Percentiles rank a stretch among this genome's conserved stretches.
phyloP scores from a whole-genome alignment of 345 rosid genomes.

The Raphanus sativus region DNA sequence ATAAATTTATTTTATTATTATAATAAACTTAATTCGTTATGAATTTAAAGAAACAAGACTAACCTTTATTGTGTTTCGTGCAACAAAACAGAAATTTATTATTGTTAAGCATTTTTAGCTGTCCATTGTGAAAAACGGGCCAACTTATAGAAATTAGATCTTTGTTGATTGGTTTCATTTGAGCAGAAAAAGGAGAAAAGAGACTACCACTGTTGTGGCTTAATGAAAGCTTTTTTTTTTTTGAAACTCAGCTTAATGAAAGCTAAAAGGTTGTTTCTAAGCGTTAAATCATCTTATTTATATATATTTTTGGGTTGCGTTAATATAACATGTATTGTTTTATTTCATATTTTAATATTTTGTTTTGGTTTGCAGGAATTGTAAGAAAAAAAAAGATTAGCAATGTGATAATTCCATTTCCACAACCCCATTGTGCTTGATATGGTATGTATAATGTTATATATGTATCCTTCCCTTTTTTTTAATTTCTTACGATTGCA shows the following conservation, averaged over 20 bases:
- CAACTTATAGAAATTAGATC: conserved; percentile 9
- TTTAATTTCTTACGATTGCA: background rate
- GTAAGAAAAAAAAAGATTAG: background rate
- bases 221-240: background rate
- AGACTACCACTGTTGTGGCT: background rate
- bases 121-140: background rate
- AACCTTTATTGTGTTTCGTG: background rate
- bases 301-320: background rate
- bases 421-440: background rate
- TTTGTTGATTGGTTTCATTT: conserved; percentile 24
- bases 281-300: background rate
- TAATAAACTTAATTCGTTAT: background rate
- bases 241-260: background rate
- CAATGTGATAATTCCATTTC: conserved; percentile 5
- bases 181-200: conserved; percentile 14
- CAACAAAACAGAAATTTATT: background rate
- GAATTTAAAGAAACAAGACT: conserved; percentile 5
- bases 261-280: background rate
- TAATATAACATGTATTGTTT: background rate
- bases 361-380: conserved; percentile 28
- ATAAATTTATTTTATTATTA: conserved; percentile 7
- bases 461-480: background rate
- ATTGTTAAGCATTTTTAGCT: background rate
- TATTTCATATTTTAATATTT: background rate
- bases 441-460: conserved; percentile 17